Base-by-base conservation (phyloP, 345 rosid species). In the Cardamine occulta region DNA sequence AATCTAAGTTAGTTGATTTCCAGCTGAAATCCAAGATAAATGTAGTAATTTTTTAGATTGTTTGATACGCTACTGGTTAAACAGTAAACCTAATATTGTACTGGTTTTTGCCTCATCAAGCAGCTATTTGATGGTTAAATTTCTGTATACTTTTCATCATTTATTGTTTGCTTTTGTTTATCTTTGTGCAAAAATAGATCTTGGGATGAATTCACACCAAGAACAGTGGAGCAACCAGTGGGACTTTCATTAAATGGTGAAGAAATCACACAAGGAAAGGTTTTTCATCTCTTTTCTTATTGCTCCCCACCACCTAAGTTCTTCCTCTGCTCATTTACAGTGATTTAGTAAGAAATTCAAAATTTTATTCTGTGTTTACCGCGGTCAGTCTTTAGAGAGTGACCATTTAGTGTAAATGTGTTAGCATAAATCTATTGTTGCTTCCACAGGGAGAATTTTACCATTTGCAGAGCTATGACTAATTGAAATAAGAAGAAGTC, bases 161-260 rank as follows among this genome's bases (percentile, higher is more conserved):
- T 77, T 67, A 77, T 21, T 70, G 66, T 24, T 57, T 34, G 55
- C 8, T 7, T 45, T 28, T 55, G 80, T 70, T 55, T 28, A 47
- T 76, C 66, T 55, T 55, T 34, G 72, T 77, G 61, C 53, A 71
- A 67, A 26, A 62, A 28, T 37, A 70, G 72, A 77, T 64, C 5
- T 64, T 77, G 4, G 15, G 54, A 45, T 77, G 53, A 77, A 29
- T 45, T 63, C 54, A 76, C 23, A 70, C 54, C 60, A 71, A 71
- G 37, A 70, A 39, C 53, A 77, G 67, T 77, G 80, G 49, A 54
- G 31, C 54, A 63, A 44, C 60, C 52, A 77, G 76, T 71, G 56
- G 71, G 56, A 77, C 76, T 77, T 77, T 71, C 80, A 77, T 71
- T 64, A 57, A 77, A 57, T 77, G 76, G 61, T 71, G 68, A 64